Evolutionary conservation across 1,284 basidiomycete species (phyloP).

Genomic region (Ceratorhiza oryzae-sativae): DNA sequence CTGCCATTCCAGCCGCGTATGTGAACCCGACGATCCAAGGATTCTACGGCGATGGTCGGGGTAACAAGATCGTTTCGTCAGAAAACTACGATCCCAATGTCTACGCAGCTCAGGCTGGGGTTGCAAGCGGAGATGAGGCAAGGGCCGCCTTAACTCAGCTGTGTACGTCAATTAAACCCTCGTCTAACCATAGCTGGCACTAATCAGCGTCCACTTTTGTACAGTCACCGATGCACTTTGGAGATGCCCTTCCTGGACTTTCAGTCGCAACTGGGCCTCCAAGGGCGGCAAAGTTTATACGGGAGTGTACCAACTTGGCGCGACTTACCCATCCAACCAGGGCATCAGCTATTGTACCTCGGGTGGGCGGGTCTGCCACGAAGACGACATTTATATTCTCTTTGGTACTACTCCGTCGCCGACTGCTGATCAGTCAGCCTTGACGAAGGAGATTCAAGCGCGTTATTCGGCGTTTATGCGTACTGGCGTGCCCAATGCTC

Average conservation of each 20-base stretch:
- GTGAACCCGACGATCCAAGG: constrained; percentile 51
- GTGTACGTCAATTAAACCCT: constrained; percentile 47
- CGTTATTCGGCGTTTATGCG: constrained; percentile 71
- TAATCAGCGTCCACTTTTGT: not conserved
- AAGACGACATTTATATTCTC: constrained; percentile 77
- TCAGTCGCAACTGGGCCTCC: constrained; percentile 68
- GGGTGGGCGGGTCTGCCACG: constrained; percentile 67
- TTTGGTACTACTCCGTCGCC: constrained; percentile 72
- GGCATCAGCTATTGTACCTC: constrained; percentile 62
- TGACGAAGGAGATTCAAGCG: constrained; percentile 69
- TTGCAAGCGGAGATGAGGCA: constrained; percentile 45
- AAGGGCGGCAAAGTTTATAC: constrained; percentile 71
- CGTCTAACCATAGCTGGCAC: not conserved
- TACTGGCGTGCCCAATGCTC: constrained; percentile 64
- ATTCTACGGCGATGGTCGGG: constrained; percentile 61
- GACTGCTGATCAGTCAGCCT: constrained; percentile 61
- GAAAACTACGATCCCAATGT: constrained; percentile 59
- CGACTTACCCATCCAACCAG: constrained; percentile 71
- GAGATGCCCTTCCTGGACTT: constrained; percentile 70
- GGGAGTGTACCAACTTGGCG: constrained; percentile 70
- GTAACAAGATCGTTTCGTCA: constrained; percentile 58
- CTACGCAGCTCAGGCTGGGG: constrained; percentile 38
- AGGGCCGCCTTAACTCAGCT: constrained; percentile 65
- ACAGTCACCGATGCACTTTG: constrained; percentile 42
- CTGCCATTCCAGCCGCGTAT: constrained; percentile 53